Conservation (phyloP, 2,329 filamentous ascomycete species). For the Penicillium sumatraense region DNA sequence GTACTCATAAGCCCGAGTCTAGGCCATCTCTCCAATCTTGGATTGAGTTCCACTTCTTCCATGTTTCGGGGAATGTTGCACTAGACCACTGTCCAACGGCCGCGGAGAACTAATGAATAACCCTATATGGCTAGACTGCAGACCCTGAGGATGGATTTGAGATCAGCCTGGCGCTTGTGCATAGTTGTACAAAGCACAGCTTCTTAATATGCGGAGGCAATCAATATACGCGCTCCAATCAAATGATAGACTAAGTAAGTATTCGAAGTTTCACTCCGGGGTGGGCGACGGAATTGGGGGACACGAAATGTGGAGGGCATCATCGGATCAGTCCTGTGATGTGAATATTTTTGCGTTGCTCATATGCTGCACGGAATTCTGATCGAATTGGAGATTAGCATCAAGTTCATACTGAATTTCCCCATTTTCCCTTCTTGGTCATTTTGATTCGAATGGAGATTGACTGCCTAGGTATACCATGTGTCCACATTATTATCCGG, state of each 20-base stretch:
- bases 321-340: neutral
- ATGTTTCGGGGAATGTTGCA: neutral
- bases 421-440: neutral
- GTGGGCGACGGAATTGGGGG: neutral
- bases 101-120: neutral
- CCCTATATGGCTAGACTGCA: neutral
- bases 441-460: too few species aligned
- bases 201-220: neutral
- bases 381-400: neutral
- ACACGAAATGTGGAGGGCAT: neutral
- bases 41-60: neutral
- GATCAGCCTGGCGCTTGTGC: neutral
- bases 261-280: neutral
- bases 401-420: neutral
- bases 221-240: neutral
- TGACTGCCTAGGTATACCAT: too few species aligned
- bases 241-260: too few species aligned
- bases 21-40: too few species aligned
- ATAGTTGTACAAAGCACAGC: slow-evolving; percentile 1
- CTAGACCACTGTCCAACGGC: neutral
- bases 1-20: too few species aligned
- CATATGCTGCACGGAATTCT: neutral
- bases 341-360: neutral
- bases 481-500: too few species aligned
- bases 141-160: neutral